These are phyloP conservation scores for Limnomonas spitsbergensis DNA, from an alignment of 139 green algal species.

Conservation along the genomic window DNA sequence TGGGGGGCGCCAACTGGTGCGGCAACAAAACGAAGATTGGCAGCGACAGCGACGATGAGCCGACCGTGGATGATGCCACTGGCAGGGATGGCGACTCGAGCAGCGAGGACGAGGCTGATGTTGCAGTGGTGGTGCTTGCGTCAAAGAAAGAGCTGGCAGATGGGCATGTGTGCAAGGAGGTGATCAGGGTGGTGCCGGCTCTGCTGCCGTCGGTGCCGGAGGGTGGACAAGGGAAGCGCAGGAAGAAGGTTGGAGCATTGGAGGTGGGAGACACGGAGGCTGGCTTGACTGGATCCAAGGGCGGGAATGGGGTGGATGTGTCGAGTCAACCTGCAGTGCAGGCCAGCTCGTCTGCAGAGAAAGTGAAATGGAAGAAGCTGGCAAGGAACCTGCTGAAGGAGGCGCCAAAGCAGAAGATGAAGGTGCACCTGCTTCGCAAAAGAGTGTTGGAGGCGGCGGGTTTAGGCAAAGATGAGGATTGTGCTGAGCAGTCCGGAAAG, in stretches of 20 bases:
- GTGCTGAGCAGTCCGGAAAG: neutral
- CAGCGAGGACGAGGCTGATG: neutral
- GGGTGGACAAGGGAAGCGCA: too few relatives aligned
- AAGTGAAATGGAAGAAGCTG: neutral
- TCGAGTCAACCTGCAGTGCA: too few relatives aligned
- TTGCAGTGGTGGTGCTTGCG: neutral
- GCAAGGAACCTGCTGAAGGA: neutral
- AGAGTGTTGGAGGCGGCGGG: neutral
- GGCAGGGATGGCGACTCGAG: neutral
- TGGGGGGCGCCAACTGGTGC: conserved; percentile 71
- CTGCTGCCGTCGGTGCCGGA: neutral
- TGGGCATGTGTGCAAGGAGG: neutral
- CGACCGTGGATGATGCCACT: neutral
- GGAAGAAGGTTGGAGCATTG: too few relatives aligned
- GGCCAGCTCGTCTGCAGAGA: neutral
- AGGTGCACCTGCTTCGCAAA: neutral
- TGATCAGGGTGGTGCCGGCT: neutral
- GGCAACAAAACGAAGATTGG: conserved; percentile 72
- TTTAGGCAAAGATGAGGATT: conserved; percentile 1
- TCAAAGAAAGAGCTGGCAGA: conserved; percentile 1
- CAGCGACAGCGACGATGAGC: neutral
- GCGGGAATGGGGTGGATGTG: too few relatives aligned
- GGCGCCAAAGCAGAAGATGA: conserved; percentile 5
- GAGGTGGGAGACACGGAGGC: too few relatives aligned
- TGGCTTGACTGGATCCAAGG: too few relatives aligned